Conservation (phyloP, 2,329 filamentous ascomycete species). For the Penicillium sp. region DNA sequence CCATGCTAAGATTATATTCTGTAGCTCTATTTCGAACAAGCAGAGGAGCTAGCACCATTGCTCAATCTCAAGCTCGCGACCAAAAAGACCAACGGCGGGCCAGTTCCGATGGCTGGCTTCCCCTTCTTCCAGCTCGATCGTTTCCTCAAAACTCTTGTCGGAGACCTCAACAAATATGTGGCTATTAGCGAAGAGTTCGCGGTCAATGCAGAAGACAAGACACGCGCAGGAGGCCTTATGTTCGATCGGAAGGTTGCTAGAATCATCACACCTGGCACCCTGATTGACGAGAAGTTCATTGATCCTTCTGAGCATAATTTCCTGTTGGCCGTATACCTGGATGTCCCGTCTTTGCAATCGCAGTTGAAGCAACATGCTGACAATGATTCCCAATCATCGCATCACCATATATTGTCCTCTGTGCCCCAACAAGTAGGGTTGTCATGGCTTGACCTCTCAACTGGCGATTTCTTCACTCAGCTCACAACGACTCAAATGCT, state of each 20-base stretch:
- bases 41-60: constrained; percentile 75
- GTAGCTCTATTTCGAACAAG: constrained; percentile 84
- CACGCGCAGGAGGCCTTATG: constrained; percentile 67
- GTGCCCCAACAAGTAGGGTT: constrained; percentile 55
- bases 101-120: constrained; percentile 88
- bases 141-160: constrained; percentile 83
- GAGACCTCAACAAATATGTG: constrained; percentile 82
- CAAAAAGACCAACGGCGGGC: constrained; percentile 68
- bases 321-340: constrained; percentile 67
- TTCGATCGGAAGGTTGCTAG: constrained; percentile 78
- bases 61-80: constrained; percentile 77
- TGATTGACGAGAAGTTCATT: constrained; percentile 97
- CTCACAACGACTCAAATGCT: constrained; percentile 60
- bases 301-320: constrained; percentile 91
- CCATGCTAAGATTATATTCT: constrained; percentile 6
- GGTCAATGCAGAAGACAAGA: constrained; percentile 59
- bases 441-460: constrained; percentile 91
- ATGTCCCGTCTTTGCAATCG: constrained; percentile 21
- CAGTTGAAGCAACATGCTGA: constrained; percentile 18
- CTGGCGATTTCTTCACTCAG: constrained; percentile 87
- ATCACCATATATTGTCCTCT: constrained; percentile 25
- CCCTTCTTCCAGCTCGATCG: constrained; percentile 86
- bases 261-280: constrained; percentile 84
- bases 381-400: constrained; percentile 12
- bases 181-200: constrained; percentile 90